A percentile compares a stretch with the other conserved stretches of the same genome.
Conservation (phyloP, 768 basidiomycete genomes). For the Boletellus ananiceps region DNA sequence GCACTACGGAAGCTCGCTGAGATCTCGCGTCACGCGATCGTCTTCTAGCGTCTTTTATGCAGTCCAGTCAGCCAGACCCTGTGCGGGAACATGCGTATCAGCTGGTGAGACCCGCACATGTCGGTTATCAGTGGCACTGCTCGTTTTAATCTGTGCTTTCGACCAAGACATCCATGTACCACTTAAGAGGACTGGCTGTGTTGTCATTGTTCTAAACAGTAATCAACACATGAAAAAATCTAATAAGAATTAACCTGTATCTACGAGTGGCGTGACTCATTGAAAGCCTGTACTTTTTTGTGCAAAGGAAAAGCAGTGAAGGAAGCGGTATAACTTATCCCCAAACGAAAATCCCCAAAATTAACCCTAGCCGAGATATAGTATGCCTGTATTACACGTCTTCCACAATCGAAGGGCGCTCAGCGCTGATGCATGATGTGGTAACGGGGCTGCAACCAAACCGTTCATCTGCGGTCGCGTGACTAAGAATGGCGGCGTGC, state of each 20-base stretch:
- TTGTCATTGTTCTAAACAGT: conserved; percentile 1
- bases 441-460: conserved; percentile 4
- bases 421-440: conserved; percentile 20
- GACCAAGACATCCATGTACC: not conserved
- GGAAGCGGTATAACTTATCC: conserved; percentile 27
- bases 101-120: conserved; percentile 2
- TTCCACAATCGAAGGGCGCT: conserved; percentile 18
- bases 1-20: conserved; percentile 19
- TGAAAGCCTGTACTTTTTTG: conserved; percentile 21
- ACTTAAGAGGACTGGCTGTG: conserved; percentile 4
- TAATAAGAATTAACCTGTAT: conserved; percentile 11
- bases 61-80: not conserved
- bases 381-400: conserved; percentile 14
- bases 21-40: conserved; percentile 21
- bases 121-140: conserved; percentile 6
- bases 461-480: conserved; percentile 28
- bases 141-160: conserved; percentile 14
- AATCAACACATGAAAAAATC: conserved; percentile 17
- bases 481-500: conserved; percentile 18
- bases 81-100: not conserved
- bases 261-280: conserved; percentile 9
- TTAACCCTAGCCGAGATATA: conserved; percentile 23
- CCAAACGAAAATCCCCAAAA: conserved; percentile 18
- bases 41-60: not conserved
- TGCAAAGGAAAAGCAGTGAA: conserved; percentile 2